Percentiles rank a stretch among this genome's conserved stretches.
Conservation (phyloP, 768 basidiomycete genomes). For the Rhodocollybia butyracea region DNA sequence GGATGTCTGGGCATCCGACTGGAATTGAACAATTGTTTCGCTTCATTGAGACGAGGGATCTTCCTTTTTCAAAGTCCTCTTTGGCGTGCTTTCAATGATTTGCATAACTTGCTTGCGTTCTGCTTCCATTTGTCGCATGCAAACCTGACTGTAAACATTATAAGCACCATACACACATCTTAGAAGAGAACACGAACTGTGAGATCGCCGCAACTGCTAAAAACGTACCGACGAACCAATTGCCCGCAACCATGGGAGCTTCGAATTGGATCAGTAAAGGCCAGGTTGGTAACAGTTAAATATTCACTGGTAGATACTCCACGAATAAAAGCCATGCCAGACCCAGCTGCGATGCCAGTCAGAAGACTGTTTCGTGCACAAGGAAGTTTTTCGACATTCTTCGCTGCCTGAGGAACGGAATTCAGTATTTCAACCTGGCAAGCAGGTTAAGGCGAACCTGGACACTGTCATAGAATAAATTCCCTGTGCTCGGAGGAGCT, state of each 20-base stretch:
- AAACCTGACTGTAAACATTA: conserved; percentile 50
- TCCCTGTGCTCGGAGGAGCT: not conserved
- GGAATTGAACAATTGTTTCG: conserved; percentile 19
- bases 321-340: conserved; percentile 72
- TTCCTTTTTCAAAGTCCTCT: conserved; percentile 45
- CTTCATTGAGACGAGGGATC: conserved; percentile 15
- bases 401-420: not conserved
- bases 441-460: not conserved
- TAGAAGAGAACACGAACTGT: conserved; percentile 46
- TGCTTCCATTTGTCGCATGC: conserved; percentile 49
- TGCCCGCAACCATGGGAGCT: conserved; percentile 66
- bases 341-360: conserved; percentile 76
- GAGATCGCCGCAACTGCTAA: conserved; percentile 62
- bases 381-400: conserved; percentile 46
- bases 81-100: conserved; percentile 61
- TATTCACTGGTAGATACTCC: conserved; percentile 61
- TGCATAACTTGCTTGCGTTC: conserved; percentile 54
- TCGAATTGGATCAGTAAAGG: conserved; percentile 2
- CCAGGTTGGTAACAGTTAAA: not conserved
- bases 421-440: not conserved
- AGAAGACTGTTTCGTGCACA: conserved; percentile 76
- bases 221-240: conserved; percentile 81
- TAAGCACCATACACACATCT: not conserved
- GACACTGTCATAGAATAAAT: not conserved
- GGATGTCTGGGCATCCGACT: conserved; percentile 54